Evolutionary conservation across 2,329 filamentous ascomycete species (phyloP).

Genomic region (Ophiostoma sp.): DNA sequence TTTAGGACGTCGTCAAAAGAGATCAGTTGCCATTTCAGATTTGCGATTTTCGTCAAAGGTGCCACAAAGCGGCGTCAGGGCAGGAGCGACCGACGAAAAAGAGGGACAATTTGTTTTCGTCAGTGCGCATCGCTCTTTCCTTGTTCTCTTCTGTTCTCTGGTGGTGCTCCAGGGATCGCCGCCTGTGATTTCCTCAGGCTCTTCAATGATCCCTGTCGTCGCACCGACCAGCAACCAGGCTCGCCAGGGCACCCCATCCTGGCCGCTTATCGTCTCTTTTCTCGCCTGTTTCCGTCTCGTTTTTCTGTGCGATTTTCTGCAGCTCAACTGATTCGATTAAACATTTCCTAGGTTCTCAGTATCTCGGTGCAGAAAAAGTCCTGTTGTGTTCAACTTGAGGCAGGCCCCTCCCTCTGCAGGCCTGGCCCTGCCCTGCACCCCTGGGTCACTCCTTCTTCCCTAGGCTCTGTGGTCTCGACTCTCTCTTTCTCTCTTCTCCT

Average conservation of each 20-base stretch:
- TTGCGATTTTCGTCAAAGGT: background rate
- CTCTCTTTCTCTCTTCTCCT: background rate
- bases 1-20: background rate
- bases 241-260: background rate
- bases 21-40: background rate
- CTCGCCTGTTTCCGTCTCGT: background rate
- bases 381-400: background rate
- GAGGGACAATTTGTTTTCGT: slow-evolving; percentile 11
- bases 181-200: slow-evolving; percentile 5
- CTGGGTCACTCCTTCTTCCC: slow-evolving; percentile 14
- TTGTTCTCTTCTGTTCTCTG: background rate
- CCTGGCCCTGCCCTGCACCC: background rate
- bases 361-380: background rate
- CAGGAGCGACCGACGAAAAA: background rate
- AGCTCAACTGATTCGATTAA: background rate
- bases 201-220: background rate
- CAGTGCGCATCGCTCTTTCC: slow-evolving; percentile 20
- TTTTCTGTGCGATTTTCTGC: background rate
- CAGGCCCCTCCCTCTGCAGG: background rate
- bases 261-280: background rate
- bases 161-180: slow-evolving; percentile 11
- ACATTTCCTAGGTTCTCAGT: background rate
- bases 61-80: background rate
- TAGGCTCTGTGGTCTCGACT: slow-evolving; percentile 7
- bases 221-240: slow-evolving; percentile 18